These are phyloP conservation scores for Durusdinium trenchii DNA, from an alignment of 73 alveolate species.

Conservation along the genomic window DNA sequence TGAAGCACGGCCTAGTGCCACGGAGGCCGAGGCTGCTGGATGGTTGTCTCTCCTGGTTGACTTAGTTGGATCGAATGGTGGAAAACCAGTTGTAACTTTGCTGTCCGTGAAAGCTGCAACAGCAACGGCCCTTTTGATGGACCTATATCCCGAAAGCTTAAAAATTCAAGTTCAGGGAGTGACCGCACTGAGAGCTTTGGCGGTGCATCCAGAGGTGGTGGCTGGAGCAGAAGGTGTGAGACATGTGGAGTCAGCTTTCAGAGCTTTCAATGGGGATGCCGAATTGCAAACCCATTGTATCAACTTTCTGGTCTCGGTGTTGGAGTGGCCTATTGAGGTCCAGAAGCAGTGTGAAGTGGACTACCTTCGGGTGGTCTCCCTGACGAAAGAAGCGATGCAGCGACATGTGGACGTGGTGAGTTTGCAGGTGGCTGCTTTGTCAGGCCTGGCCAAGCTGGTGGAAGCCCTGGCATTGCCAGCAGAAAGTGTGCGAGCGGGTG, in stretches of 20 bases:
- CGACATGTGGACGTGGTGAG: conserved; percentile 65
- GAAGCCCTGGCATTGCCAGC: conserved; percentile 22
- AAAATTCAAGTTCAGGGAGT: conserved; percentile 24
- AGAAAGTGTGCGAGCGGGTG: conserved; percentile 24
- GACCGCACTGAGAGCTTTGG: conserved; percentile 22
- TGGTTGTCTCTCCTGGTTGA: conserved; percentile 44
- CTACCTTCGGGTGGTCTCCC: conserved; percentile 23
- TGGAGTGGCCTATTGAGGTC: conserved; percentile 67
- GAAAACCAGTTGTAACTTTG: neutral
- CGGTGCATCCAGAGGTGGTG: conserved; percentile 35
- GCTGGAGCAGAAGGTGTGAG: conserved; percentile 32
- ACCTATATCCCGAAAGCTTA: neutral
- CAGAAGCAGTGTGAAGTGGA: conserved; percentile 76
- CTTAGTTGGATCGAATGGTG: neutral
- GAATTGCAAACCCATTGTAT: conserved; percentile 42
- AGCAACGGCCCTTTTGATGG: conserved; percentile 1
- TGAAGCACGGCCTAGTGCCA: neutral
- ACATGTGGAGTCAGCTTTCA: conserved; percentile 18
- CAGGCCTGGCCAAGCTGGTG: conserved; percentile 55
- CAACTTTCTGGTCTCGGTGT: conserved; percentile 61
- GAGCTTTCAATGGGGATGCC: conserved; percentile 46
- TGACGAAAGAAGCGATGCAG: conserved; percentile 82
- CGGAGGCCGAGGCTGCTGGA: neutral
- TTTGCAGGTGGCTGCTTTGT: conserved; percentile 53
- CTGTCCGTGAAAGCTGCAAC: neutral